Evolutionary conservation across 2,329 filamentous ascomycete genomes (phyloP).

Genomic region (Nemania abortiva): DNA sequence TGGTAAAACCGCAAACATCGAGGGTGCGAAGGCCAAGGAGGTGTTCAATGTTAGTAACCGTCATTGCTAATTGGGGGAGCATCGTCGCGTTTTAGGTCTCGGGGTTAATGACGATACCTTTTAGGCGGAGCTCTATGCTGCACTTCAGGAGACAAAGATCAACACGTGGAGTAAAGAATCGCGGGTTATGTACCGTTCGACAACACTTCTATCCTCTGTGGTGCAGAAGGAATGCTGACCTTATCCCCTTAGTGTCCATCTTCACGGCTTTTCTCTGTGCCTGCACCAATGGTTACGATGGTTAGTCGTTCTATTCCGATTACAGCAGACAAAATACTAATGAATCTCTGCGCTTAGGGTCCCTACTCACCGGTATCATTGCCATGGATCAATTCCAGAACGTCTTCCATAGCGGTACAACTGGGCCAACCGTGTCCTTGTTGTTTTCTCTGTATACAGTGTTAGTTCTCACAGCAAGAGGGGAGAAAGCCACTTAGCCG

Average conservation of each 20-base stretch:
- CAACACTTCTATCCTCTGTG: constrained; percentile 7
- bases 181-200: constrained; percentile 56
- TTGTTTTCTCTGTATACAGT: constrained; percentile 63
- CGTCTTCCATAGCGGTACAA: constrained; percentile 54
- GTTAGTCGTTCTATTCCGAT: constrained; percentile 36
- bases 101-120: neutral
- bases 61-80: neutral
- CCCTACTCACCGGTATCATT: constrained; percentile 59
- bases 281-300: constrained; percentile 63
- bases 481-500: neutral
- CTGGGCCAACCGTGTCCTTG: constrained; percentile 57
- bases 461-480: constrained; percentile 50
- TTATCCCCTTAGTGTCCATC: constrained; percentile 53
- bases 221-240: neutral
- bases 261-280: constrained; percentile 61
- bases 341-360: constrained; percentile 46
- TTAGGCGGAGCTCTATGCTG: constrained; percentile 62
- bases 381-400: constrained; percentile 59
- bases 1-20: constrained; percentile 46
- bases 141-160: constrained; percentile 60
- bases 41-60: constrained; percentile 55
- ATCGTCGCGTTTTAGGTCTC: neutral
- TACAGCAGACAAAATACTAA: constrained; percentile 27
- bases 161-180: constrained; percentile 57
- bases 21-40: constrained; percentile 55